A percentile compares a stretch with the other conserved stretches of the same genome.
Conservation (phyloP, 2,329 filamentous ascomycete genomes). For the Reticulascus tulasneorum region DNA sequence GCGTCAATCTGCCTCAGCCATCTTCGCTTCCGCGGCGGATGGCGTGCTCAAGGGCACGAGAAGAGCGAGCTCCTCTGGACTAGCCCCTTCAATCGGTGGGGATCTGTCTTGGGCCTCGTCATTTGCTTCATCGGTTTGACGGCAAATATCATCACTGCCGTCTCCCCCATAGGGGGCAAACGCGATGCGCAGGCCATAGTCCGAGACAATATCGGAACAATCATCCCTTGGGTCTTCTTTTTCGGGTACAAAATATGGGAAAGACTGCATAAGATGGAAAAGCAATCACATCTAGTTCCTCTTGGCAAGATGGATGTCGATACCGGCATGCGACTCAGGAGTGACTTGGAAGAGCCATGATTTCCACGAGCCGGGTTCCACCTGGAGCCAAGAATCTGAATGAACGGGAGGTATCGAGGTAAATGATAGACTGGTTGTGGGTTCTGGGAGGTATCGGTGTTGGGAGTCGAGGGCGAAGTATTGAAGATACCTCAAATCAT, state of each 20-base stretch:
- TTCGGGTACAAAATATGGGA: slow-evolving; percentile 19
- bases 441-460: too few species aligned
- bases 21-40: slow-evolving; percentile 39
- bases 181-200: slow-evolving; percentile 16
- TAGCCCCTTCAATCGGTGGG: slow-evolving; percentile 23
- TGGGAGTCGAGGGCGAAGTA: too few species aligned
- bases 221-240: slow-evolving; percentile 20
- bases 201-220: slow-evolving; percentile 23
- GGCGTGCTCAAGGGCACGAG: slow-evolving; percentile 32
- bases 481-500: too few species aligned
- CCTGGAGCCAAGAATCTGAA: too few species aligned
- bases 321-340: slow-evolving; percentile 14
- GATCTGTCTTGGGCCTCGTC: slow-evolving; percentile 18
- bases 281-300: slow-evolving; percentile 16
- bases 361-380: too few species aligned
- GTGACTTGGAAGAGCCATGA: too few species aligned
- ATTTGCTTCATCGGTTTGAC: slow-evolving; percentile 25
- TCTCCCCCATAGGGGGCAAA: slow-evolving; percentile 14
- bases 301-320: slow-evolving; percentile 21
- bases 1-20: slow-evolving; percentile 40
- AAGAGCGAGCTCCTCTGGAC: slow-evolving; percentile 27
- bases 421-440: too few species aligned
- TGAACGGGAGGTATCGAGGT: too few species aligned
- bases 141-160: slow-evolving; percentile 24
- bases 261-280: slow-evolving; percentile 3